phyloP scores from a whole-genome alignment of 108 stramenopile species.

The Pseudonitzschia delicatissima region DNA sequence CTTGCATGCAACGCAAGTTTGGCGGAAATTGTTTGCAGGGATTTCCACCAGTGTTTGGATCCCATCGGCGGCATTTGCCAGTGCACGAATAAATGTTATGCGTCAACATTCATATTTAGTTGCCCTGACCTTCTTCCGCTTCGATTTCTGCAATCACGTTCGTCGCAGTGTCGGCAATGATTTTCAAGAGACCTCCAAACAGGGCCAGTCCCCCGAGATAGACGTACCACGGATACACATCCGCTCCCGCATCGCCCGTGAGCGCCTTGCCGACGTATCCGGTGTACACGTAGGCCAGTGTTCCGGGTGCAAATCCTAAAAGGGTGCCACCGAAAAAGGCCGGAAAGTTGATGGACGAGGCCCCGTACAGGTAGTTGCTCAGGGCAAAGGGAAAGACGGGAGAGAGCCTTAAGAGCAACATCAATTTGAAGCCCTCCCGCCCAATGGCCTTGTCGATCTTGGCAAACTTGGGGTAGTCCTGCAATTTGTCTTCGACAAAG shows the following conservation, averaged over 20 bases:
- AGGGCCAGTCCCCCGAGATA: slow-evolving; percentile 58
- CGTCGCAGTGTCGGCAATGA: slow-evolving; percentile 64
- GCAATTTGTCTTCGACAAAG: slow-evolving; percentile 59
- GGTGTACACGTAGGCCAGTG: slow-evolving; percentile 77
- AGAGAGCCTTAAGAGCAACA: slow-evolving; percentile 78
- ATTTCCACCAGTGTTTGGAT: no score
- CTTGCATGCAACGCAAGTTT: no score
- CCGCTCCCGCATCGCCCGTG: slow-evolving; percentile 34
- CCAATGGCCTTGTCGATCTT: slow-evolving; percentile 84
- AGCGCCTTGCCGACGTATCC: slow-evolving; percentile 69
- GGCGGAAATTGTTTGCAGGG: no score
- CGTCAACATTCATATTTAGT: no score
- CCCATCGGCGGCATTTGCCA: no score
- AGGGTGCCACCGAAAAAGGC: slow-evolving; percentile 69
- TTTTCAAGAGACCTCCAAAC: slow-evolving; percentile 47
- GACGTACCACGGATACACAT: slow-evolving; percentile 67
- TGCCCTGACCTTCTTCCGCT: slow-evolving; percentile 49
- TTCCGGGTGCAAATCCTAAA: slow-evolving; percentile 81
- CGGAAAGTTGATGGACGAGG: slow-evolving; percentile 65
- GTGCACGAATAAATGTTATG: no score
- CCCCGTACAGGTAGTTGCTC: slow-evolving; percentile 89
- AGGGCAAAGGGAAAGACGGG: slow-evolving; percentile 91
- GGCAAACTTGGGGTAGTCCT: slow-evolving; percentile 64
- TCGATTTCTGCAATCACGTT: slow-evolving; percentile 61
- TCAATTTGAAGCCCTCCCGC: slow-evolving; percentile 87